A percentile compares a stretch with the other conserved stretches of the same genome.
phyloP scores from a whole-genome alignment of 129 eudicot species.

The Rutidosis leptorrhynchoides region DNA sequence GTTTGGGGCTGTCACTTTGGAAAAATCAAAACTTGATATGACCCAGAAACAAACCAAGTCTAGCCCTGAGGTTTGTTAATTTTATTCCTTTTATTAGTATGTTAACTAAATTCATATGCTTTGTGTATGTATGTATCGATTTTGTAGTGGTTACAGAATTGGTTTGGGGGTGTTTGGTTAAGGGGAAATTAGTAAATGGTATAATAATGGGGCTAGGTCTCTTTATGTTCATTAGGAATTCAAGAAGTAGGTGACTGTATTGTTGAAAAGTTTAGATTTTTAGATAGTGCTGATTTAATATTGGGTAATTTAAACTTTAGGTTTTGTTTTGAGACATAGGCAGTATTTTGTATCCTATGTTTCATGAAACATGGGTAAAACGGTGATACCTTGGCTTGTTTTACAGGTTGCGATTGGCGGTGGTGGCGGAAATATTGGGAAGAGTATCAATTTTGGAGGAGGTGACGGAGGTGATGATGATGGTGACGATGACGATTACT shows the following conservation, averaged over 20 bases:
- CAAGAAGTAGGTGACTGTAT: too few species aligned
- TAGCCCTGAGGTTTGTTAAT: slow-evolving; percentile 55
- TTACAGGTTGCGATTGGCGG: slow-evolving; percentile 77
- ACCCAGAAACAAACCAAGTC: slow-evolving; percentile 58
- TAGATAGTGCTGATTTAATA: background rate
- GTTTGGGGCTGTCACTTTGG: slow-evolving; percentile 65
- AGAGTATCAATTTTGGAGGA: slow-evolving; percentile 70
- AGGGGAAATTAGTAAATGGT: too few species aligned
- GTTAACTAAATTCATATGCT: background rate
- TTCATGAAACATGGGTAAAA: background rate
- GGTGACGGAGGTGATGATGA: slow-evolving; percentile 96
- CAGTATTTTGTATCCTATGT: background rate
- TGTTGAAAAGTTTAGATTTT: too few species aligned
- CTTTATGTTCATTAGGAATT: too few species aligned
- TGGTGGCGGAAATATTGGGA: slow-evolving; percentile 93
- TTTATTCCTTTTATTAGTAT: background rate
- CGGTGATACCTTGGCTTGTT: slow-evolving; percentile 17
- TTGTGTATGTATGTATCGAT: too few species aligned
- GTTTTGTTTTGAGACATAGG: background rate
- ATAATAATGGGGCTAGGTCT: too few species aligned
- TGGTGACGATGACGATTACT: slow-evolving; percentile 97
- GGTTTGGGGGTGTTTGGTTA: background rate
- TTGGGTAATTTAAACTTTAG: background rate
- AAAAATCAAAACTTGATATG: slow-evolving; percentile 68
- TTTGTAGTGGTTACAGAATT: too few species aligned